phyloP scores from a whole-genome alignment of 2,329 filamentous ascomycete species.

The Aschersonia sp. region DNA sequence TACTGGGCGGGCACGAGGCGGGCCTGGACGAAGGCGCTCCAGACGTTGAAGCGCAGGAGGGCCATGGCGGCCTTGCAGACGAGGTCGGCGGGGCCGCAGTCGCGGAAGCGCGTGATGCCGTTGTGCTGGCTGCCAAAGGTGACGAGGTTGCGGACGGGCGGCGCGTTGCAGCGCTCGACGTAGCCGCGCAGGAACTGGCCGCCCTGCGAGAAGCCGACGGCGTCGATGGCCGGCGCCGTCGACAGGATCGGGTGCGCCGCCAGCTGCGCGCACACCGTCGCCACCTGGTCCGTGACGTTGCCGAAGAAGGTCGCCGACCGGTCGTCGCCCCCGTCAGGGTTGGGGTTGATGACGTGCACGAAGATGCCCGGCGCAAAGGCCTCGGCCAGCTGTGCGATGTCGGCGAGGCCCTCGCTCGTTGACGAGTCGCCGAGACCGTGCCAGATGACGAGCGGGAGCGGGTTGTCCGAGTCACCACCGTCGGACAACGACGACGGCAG shows the following conservation, averaged over 20 bases:
- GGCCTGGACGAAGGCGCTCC: constrained; percentile 62
- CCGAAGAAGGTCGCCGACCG: constrained; percentile 79
- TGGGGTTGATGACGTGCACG: constrained; percentile 12
- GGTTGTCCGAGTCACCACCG: constrained; percentile 33
- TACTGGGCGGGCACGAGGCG: constrained; percentile 88
- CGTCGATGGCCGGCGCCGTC: constrained; percentile 72
- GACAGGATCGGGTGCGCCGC: constrained; percentile 64
- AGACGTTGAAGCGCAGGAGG: constrained; percentile 66
- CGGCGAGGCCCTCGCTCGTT: constrained; percentile 62
- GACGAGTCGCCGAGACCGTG: constrained; percentile 70
- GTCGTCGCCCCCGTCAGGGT: constrained; percentile 43
- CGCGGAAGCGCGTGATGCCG: constrained; percentile 72
- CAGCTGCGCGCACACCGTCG: constrained; percentile 63
- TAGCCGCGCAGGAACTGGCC: constrained; percentile 91
- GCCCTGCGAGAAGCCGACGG: constrained; percentile 88
- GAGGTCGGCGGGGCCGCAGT: constrained; percentile 58
- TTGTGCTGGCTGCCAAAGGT: constrained; percentile 90
- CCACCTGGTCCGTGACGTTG: constrained; percentile 69
- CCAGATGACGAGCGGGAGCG: constrained; percentile 86
- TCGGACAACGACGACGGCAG: too few relatives aligned
- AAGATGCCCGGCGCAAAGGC: constrained; percentile 56
- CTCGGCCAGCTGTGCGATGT: constrained; percentile 64
- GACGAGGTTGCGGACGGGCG: constrained; percentile 62
- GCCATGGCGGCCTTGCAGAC: constrained; percentile 70
- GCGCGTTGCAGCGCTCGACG: constrained; percentile 69